phyloP scores from a whole-genome alignment of 495 filamentous ascomycete species.

The Mycothermus thermophilus region DNA sequence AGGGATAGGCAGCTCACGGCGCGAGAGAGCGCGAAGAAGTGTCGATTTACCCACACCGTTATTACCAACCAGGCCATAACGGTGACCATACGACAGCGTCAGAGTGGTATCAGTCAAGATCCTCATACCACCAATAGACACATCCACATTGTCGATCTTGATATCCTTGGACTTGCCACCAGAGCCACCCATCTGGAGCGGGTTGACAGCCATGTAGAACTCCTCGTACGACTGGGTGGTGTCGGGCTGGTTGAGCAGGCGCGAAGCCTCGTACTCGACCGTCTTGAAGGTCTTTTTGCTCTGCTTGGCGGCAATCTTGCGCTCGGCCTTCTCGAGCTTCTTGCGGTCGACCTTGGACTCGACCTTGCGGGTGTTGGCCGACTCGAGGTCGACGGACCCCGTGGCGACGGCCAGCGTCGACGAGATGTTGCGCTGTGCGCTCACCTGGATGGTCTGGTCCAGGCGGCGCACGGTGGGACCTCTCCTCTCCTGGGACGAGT shows the following conservation, averaged over 20 bases:
- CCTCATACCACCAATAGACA: constrained; percentile 74
- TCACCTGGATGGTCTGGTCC: constrained; percentile 91
- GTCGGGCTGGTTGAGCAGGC: constrained; percentile 67
- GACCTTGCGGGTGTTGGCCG: constrained; percentile 78
- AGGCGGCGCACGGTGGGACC: constrained; percentile 73
- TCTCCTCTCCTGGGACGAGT: constrained; percentile 41
- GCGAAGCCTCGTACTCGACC: constrained; percentile 92
- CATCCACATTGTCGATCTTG: constrained; percentile 91
- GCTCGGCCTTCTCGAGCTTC: constrained; percentile 98
- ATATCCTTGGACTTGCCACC: constrained; percentile 95
- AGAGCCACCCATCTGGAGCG: constrained; percentile 63
- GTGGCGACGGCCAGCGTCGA: constrained; percentile 82
- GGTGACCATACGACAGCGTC: constrained; percentile 81
- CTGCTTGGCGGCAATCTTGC: constrained; percentile 96
- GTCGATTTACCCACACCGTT: constrained; percentile 99
- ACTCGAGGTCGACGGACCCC: constrained; percentile 80
- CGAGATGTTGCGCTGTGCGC: constrained; percentile 85
- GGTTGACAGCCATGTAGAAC: constrained; percentile 99
- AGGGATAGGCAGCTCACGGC: constrained; percentile 86
- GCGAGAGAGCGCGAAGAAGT: constrained; percentile 75
- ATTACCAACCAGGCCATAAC: constrained; percentile 95
- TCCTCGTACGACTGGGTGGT: constrained; percentile 94
- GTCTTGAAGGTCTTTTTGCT: constrained; percentile 97
- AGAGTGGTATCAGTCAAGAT: constrained; percentile 83
- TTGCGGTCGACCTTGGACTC: constrained; percentile 96